A percentile compares a stretch with the other conserved stretches of the same genome.
Conservation (phyloP, 2,329 filamentous ascomycete species). For the Curvularia verruculosa region DNA sequence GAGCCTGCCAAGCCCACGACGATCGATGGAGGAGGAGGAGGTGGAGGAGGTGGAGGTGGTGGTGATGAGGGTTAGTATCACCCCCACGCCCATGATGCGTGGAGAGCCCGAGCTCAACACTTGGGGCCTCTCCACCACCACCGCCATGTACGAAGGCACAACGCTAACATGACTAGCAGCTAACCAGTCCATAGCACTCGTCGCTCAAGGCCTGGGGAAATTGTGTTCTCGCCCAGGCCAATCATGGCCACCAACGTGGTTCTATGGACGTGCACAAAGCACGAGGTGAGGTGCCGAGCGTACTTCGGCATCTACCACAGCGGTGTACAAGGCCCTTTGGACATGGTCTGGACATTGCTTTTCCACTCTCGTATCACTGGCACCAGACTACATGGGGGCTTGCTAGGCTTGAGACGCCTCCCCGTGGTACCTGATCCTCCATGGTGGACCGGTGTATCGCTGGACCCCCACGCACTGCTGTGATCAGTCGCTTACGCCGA, state of each 20-base stretch:
- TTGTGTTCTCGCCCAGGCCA: neutral
- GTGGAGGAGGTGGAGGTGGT: neutral
- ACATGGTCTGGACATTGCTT: constrained; percentile 35
- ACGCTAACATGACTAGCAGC: neutral
- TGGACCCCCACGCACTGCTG: constrained; percentile 35
- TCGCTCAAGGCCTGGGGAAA: neutral
- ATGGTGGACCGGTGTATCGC: constrained; percentile 23
- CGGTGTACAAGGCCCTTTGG: constrained; percentile 24
- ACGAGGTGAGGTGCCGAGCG: constrained; percentile 18
- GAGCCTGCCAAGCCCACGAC: constrained; percentile 17
- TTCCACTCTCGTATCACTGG: constrained; percentile 21
- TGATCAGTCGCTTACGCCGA: constrained; percentile 13
- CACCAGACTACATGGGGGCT: constrained; percentile 2
- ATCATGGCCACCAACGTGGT: neutral
- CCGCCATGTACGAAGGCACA: neutral
- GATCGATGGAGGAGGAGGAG: constrained; percentile 8
- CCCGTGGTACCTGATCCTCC: constrained; percentile 42
- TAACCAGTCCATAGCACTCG: neutral
- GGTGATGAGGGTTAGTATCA: constrained; percentile 4
- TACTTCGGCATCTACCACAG: constrained; percentile 32
- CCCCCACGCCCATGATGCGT: constrained; percentile 34
- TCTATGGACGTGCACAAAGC: neutral
- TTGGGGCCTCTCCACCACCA: constrained; percentile 22
- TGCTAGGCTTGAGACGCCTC: constrained; percentile 27
- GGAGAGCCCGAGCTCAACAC: constrained; percentile 28